phyloP scores from a whole-genome alignment of 2,329 filamentous ascomycete species.

The Phyllosticta citriasiana region DNA sequence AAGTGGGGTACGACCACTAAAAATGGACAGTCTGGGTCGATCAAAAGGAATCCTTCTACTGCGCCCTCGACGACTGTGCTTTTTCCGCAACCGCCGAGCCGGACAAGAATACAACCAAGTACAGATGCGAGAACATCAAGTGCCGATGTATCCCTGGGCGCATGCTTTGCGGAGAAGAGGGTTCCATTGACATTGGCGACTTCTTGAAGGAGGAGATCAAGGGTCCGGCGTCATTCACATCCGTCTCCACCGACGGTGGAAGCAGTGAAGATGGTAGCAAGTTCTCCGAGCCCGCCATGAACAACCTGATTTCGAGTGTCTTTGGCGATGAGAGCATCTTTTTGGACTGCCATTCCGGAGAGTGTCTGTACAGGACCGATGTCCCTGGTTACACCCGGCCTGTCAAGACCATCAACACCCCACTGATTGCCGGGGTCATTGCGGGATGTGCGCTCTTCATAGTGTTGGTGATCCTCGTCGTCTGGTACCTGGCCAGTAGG shows the following conservation, averaged over 20 bases:
- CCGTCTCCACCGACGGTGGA: constrained; percentile 45
- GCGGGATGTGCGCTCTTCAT: constrained; percentile 77
- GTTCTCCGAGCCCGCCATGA: constrained; percentile 88
- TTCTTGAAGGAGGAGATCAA: constrained; percentile 76
- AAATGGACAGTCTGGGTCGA: constrained; percentile 74
- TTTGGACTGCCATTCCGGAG: constrained; percentile 71
- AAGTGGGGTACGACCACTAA: constrained; percentile 12
- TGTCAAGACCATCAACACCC: constrained; percentile 92
- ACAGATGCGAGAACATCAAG: constrained; percentile 73
- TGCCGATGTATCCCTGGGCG: constrained; percentile 84
- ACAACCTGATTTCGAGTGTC: constrained; percentile 74
- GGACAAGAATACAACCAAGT: constrained; percentile 68
- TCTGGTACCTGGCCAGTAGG: constrained; percentile 82
- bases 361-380: constrained; percentile 88
- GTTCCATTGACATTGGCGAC: constrained; percentile 83
- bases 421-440: constrained; percentile 88
- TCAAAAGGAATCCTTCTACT: constrained; percentile 90
- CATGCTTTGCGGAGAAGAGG: constrained; percentile 87
- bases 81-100: constrained; percentile 60
- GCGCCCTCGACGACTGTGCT: constrained; percentile 70
- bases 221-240: constrained; percentile 78
- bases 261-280: constrained; percentile 61
- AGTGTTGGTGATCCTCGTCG: constrained; percentile 69
- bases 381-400: constrained; percentile 83
- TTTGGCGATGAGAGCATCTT: constrained; percentile 90